Conservation (phyloP, 2,329 filamentous ascomycete genomes). For the Ambrosiella beaveri region DNA sequence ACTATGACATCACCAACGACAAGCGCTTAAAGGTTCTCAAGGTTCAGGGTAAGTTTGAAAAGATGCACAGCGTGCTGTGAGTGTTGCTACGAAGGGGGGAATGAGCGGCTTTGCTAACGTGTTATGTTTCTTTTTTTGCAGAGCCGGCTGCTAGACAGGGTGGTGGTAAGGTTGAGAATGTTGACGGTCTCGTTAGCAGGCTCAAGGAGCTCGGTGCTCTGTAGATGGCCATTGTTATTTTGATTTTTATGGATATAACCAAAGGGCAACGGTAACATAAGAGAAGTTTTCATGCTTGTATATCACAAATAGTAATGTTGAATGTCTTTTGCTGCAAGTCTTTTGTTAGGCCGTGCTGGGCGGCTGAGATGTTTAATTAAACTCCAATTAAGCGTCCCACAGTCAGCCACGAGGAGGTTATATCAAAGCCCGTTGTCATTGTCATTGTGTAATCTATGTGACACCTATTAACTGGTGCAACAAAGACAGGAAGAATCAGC, state of each 20-base stretch:
- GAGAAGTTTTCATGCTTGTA: neutral
- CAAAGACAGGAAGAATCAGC: too few relatives aligned
- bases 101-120: conserved; percentile 4
- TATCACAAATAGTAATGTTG: neutral
- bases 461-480: too few relatives aligned
- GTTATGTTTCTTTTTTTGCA: conserved; percentile 17
- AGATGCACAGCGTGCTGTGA: neutral
- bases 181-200: conserved; percentile 83
- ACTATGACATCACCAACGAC: conserved; percentile 60
- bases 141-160: conserved; percentile 80
- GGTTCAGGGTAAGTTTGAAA: conserved; percentile 50
- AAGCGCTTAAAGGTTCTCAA: conserved; percentile 76
- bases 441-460: too few relatives aligned
- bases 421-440: too few relatives aligned
- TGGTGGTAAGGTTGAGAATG: conserved; percentile 92
- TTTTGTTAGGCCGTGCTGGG: too few relatives aligned
- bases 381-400: too few relatives aligned
- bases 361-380: too few relatives aligned
- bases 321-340: neutral
- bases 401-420: too few relatives aligned
- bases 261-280: neutral
- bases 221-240: conserved; percentile 25
- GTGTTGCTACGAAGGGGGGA: neutral
- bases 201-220: conserved; percentile 91
- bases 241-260: neutral